These are phyloP conservation scores for Hemisphaericaspora xylanilytica DNA, from an alignment of 1,139 yeast genomes.

Conservation along the genomic window DNA sequence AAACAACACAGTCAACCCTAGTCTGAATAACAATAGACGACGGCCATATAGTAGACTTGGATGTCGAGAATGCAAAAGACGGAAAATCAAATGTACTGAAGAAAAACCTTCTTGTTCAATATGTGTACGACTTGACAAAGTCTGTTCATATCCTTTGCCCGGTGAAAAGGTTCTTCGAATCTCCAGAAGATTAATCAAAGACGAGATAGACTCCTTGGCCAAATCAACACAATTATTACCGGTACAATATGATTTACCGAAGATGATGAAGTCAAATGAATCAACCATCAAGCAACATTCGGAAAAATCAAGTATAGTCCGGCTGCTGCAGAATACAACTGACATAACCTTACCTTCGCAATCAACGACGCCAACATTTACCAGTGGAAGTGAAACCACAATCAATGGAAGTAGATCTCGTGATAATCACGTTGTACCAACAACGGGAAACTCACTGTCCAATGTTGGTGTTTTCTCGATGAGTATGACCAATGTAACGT, in stretches of 20 bases:
- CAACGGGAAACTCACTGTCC: no score
- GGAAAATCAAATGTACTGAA: conserved; percentile 48
- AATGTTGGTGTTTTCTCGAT: no score
- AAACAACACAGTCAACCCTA: background rate
- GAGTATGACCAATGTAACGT: no score
- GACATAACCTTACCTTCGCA: no score
- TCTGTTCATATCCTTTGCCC: conserved; percentile 23
- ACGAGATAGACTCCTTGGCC: conserved; percentile 12
- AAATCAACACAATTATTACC: conserved; percentile 12
- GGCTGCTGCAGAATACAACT: no score
- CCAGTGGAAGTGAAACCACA: no score
- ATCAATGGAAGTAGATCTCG: no score
- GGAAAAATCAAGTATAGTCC: conserved; percentile 3
- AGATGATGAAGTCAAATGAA: conserved; percentile 3
- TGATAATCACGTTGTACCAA: no score
- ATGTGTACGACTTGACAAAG: conserved; percentile 22
- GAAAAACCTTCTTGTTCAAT: conserved; percentile 48
- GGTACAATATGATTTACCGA: conserved; percentile 13
- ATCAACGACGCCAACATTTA: no score
- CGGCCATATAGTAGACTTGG: conserved; percentile 17
- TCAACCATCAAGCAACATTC: background rate
- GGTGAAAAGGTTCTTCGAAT: conserved; percentile 21
- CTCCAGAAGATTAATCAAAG: conserved; percentile 13
- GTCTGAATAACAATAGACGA: background rate
- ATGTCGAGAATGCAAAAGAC: conserved; percentile 28